Evolutionary conservation across 2,329 filamentous ascomycete species (phyloP), one percentile per base, ranked within the genome.

Genomic region (Colletotrichum spinosum): DNA sequence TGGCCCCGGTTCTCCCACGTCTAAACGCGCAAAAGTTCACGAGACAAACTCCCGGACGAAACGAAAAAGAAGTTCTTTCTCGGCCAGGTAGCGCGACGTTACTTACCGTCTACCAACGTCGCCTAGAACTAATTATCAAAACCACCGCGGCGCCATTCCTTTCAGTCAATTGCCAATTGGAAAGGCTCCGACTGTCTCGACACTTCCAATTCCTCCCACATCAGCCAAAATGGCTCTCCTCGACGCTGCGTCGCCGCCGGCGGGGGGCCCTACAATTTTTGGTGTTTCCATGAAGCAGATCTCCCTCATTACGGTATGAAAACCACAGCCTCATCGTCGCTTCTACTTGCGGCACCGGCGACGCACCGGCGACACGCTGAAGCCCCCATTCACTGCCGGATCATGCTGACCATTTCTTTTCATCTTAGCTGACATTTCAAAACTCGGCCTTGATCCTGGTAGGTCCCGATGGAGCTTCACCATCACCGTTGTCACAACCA

Each of bases 361-460:
- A 15, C 13, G 42, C 42, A 7, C 42, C 13, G 15, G 42, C 13
- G 13, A 15, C 13, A 44, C 25, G 8, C 38, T 25, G 25, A 25
- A 25, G 25, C 25, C 25, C 25, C 25, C 25, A 25, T 25, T 25
- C 25, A 4, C 25, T 25, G 25, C 25, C 25, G 25, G 25, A 25
- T 25, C 25, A 25, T 25, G 17, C 67, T 48, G 46, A 68, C 59
- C 48, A 48, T 59, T 68, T 15, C 37, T 72, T 57, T 70, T 59
- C 38, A 42, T 67, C 55, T 17, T 73, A 94, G 92, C 85, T 95
- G 73, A 93, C 90, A 35, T 88, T 92, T 68, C 90, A 93, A 80
- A 93, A 93, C 75, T 92, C 90, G 4, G 89, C 88, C 17, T 81
- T 93, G 61, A 92, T 92, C 65, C 81, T 93, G 67, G 88, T 90